Conservation (phyloP, 2,329 filamentous ascomycete species). For the Esteya vermicola region DNA sequence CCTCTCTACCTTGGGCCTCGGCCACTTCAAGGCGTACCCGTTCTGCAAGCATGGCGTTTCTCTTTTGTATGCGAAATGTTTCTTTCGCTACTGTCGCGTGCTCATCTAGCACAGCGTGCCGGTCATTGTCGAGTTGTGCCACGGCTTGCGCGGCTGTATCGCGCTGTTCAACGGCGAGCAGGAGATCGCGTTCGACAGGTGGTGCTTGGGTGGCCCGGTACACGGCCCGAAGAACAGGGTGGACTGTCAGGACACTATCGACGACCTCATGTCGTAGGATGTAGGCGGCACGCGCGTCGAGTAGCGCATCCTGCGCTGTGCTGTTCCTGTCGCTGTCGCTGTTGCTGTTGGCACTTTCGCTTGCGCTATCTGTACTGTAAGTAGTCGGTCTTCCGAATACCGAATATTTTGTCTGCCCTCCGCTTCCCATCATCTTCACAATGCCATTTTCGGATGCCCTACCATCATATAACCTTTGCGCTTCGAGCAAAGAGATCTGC, state of each 20-base stretch:
- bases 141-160: slow-evolving; percentile 52
- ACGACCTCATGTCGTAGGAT: slow-evolving; percentile 55
- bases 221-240: slow-evolving; percentile 65
- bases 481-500: slow-evolving; percentile 52
- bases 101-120: slow-evolving; percentile 34
- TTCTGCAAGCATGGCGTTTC: slow-evolving; percentile 49
- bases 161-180: slow-evolving; percentile 51
- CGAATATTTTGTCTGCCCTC: too few relatives aligned
- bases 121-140: slow-evolving; percentile 40
- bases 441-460: slow-evolving; percentile 16
- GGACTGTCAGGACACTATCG: slow-evolving; percentile 54
- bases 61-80: slow-evolving; percentile 37
- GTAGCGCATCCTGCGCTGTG: slow-evolving; percentile 47
- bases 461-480: slow-evolving; percentile 10
- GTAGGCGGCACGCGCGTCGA: slow-evolving; percentile 58
- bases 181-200: slow-evolving; percentile 53
- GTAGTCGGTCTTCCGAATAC: too few relatives aligned
- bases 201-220: slow-evolving; percentile 52
- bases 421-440: background rate
- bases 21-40: slow-evolving; percentile 47
- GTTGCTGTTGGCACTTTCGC: background rate
- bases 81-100: slow-evolving; percentile 44
- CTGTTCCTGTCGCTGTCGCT: slow-evolving; percentile 23
- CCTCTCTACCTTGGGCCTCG: slow-evolving; percentile 36
- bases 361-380: too few relatives aligned